Evolutionary conservation across 2,329 filamentous ascomycete genomes (phyloP), one percentile per base, ranked within the genome.

Genomic region (Aspergillus ustus): DNA sequence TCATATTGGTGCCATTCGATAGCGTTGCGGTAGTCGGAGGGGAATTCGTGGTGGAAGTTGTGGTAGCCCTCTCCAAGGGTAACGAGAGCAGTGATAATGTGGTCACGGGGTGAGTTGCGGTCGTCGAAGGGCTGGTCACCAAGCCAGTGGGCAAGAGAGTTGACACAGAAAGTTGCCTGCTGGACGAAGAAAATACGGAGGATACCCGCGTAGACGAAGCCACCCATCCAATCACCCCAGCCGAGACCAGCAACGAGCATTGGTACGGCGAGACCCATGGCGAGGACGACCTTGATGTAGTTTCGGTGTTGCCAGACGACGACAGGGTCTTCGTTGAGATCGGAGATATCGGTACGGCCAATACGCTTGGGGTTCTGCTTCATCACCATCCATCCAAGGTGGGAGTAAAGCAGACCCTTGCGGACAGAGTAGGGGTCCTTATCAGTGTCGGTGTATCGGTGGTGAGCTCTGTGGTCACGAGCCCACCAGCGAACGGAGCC

Each of bases 1-100:
- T 96, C 92, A 73, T 96, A 96, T 81, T 96, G 92, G 81, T 88
- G 90, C 91, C 92, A 96, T 79, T 92, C 84, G 69, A 95, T 94
- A 64, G 91, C 92, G 76, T 96, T 96, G 76, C 92, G 91, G 87
- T 95, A 96, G 78, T 96, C 92, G 11, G 91, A 94, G 58, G 92
- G 92, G 81, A 96, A 96, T 78, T 96, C 92, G 84, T 96, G 92
- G 81, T 96, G 92, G 85, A 96, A 96, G 85, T 96, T 96, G 85
- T 96, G 92, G 82, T 96, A 96, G 31, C 92, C 92, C 80, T 93
- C 92, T 52, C 92, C 92, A 22, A 96, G 89, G 48, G 92, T 96
- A 69, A 92, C 89, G 19, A 96, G 81, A 49, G 92, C 92, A 45
- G 92, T 96, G 79, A 96, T 87, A 74, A 94, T 85, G 79, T 96